Evolutionary conservation across 768 basidiomycete genomes (phyloP).

Genomic region (Suillus clintonianus): DNA sequence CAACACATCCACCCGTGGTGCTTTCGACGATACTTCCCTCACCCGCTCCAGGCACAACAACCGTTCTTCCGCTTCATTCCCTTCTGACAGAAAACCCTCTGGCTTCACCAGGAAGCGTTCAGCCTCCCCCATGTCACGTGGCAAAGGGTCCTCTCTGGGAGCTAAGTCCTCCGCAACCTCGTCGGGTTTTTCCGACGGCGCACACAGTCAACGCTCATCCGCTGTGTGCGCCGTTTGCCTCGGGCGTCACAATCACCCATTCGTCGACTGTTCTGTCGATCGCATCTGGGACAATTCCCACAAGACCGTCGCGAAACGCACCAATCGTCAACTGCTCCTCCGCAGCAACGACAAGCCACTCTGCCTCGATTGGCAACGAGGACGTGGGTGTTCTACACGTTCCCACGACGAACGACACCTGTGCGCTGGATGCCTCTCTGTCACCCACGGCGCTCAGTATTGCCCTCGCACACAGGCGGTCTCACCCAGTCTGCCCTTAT

Average conservation of each 20-base stretch:
- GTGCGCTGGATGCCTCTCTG: constrained; percentile 43
- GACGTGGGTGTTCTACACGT: constrained; percentile 24
- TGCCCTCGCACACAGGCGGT: constrained; percentile 7
- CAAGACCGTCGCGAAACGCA: fast-evolving
- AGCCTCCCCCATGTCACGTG: too few relatives aligned
- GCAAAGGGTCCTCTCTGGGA: too few relatives aligned
- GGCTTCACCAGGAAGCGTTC: too few relatives aligned
- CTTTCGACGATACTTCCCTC: too few relatives aligned
- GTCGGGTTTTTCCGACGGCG: not conserved
- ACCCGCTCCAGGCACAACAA: too few relatives aligned
- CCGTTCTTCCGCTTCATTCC: too few relatives aligned
- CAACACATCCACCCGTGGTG: too few relatives aligned
- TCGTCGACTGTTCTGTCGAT: not conserved
- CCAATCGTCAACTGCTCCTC: constrained; percentile 1
- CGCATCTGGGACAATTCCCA: not conserved
- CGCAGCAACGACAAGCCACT: constrained; percentile 15
- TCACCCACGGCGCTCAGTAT: constrained; percentile 2
- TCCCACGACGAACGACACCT: constrained; percentile 31
- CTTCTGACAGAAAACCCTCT: too few relatives aligned
- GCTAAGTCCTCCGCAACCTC: too few relatives aligned
- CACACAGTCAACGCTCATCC: not conserved
- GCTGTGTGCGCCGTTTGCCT: not conserved
- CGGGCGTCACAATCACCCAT: not conserved
- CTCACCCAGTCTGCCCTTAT: constrained; percentile 33
- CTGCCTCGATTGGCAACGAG: constrained; percentile 38